Evolutionary conservation across 2,329 filamentous ascomycete species (phyloP).

Genomic region (Beauveria brongniartii): DNA sequence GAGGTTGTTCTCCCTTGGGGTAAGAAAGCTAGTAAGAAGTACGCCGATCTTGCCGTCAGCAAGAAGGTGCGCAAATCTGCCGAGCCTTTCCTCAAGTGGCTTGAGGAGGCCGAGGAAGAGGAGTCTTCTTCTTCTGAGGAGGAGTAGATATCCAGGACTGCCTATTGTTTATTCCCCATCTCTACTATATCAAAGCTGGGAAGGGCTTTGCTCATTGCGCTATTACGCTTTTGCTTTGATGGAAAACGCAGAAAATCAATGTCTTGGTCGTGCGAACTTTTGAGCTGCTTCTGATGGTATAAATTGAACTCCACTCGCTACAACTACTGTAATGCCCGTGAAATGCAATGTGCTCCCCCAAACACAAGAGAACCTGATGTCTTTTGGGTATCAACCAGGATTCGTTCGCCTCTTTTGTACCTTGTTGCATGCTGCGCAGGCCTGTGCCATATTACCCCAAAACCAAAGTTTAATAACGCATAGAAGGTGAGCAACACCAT

Average conservation of each 20-base stretch:
- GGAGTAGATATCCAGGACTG: slow-evolving; percentile 7
- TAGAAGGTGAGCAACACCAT: background rate
- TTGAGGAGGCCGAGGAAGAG: slow-evolving; percentile 75
- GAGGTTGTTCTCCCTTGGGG: slow-evolving; percentile 88
- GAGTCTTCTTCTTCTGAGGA: slow-evolving; percentile 52
- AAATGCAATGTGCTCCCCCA: background rate
- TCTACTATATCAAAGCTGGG: background rate
- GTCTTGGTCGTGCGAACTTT: background rate
- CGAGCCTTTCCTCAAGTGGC: slow-evolving; percentile 90
- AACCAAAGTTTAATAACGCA: background rate
- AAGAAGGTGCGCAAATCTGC: slow-evolving; percentile 95
- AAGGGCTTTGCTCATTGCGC: background rate
- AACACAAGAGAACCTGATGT: background rate
- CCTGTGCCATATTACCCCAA: background rate
- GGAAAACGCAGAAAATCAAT: slow-evolving; percentile 7
- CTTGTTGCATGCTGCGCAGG: background rate
- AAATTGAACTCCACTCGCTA: background rate
- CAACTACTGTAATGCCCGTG: background rate
- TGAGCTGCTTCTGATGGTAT: background rate
- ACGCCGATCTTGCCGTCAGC: slow-evolving; percentile 79
- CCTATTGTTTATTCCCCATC: background rate
- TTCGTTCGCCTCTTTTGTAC: background rate
- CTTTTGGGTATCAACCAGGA: background rate
- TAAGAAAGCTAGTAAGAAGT: slow-evolving; percentile 95
- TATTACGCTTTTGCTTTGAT: background rate